Conservation (phyloP, 2,329 filamentous ascomycete genomes). For the Ophiostoma himal-ulmi region DNA sequence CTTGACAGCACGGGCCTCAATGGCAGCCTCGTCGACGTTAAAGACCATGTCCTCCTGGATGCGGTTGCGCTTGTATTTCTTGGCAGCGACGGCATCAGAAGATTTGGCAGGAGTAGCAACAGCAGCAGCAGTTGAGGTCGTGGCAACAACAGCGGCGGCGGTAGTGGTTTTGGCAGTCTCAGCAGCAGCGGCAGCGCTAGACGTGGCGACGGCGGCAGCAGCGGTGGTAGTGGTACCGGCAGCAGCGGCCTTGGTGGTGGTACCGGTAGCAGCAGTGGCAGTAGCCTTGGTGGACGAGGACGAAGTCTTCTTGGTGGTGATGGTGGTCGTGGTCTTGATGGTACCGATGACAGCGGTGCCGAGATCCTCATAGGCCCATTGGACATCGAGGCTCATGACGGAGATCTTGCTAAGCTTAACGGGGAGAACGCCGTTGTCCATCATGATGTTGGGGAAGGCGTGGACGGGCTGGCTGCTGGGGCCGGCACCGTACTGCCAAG, state of each 20-base stretch:
- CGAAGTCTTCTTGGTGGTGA: constrained; percentile 36
- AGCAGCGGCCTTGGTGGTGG: neutral
- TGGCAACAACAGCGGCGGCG: neutral
- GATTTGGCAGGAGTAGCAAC: neutral
- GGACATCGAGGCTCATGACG: constrained; percentile 42
- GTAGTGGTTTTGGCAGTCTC: constrained; percentile 28
- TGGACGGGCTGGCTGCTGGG: constrained; percentile 43
- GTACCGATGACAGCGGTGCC: constrained; percentile 46
- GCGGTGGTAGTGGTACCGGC: neutral
- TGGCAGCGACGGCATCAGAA: neutral
- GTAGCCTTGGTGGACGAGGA: constrained; percentile 16
- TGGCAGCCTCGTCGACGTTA: constrained; percentile 10
- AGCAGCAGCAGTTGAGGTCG: neutral
- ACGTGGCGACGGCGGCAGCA: constrained; percentile 24
- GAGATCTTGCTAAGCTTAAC: constrained; percentile 27
- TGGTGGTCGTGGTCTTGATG: constrained; percentile 41
- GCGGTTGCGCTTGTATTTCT: neutral
- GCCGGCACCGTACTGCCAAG: constrained; percentile 45
- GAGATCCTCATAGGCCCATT: constrained; percentile 41
- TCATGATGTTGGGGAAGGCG: constrained; percentile 49
- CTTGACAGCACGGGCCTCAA: constrained; percentile 5
- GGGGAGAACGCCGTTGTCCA: constrained; percentile 42
- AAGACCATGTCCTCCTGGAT: neutral
- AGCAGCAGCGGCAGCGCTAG: constrained; percentile 32
- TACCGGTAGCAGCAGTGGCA: neutral